Evolutionary conservation across 2,329 filamentous ascomycete genomes (phyloP), one percentile per base, ranked within the genome.

Genomic region (Ceratocystis lukuohia): DNA sequence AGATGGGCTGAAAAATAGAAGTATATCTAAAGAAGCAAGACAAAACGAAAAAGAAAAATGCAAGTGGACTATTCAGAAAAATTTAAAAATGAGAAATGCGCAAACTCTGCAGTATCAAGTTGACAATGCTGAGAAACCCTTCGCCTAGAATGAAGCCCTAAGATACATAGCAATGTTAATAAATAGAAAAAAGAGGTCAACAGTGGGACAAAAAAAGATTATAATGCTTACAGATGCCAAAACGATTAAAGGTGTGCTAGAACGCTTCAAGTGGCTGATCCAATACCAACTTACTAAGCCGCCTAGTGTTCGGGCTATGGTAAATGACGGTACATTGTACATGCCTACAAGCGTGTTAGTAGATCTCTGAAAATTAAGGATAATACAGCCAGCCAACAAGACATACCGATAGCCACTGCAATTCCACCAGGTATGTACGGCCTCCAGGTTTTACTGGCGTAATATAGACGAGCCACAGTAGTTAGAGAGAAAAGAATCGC

Each of bases 301-400:
- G 2, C 94, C 94, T 8, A 90, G 84, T 0, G 91, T 89, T 69
- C 94, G 80, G 0, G 94, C 92, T 46, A 99, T 79, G 0, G 94
- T 99, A 73, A 99, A 99, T 0, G 91, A 96, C 0, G 94, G 94
- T 0, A 93, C 91, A 72, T 97, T 99, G 77, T 97, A 99, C 85
- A 99, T 99, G 62, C 94, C 88, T 87, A 71, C 20, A 57, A 63
- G 57, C 8, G 22, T 53, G 12, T 48, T 61, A 41, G 30, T 22
- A 1, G 30, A 41, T 4, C 10, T 20, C 1, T n/a, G 48, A 20
- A n/a, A 37, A 8, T 7, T 5, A 59, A 37, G 28, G 17, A n/a
- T n/a, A 33, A 4, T n/a, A 1, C 5, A 30, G n/a, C 10, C 7
- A 30, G n/a, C 10, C 7, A 10, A 17, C 30, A 68, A 57, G 30